Percentiles rank a stretch among this genome's conserved stretches.
These are phyloP conservation scores for Plantago ovata DNA, from an alignment of 257 asterid species.

Conservation along the genomic window DNA sequence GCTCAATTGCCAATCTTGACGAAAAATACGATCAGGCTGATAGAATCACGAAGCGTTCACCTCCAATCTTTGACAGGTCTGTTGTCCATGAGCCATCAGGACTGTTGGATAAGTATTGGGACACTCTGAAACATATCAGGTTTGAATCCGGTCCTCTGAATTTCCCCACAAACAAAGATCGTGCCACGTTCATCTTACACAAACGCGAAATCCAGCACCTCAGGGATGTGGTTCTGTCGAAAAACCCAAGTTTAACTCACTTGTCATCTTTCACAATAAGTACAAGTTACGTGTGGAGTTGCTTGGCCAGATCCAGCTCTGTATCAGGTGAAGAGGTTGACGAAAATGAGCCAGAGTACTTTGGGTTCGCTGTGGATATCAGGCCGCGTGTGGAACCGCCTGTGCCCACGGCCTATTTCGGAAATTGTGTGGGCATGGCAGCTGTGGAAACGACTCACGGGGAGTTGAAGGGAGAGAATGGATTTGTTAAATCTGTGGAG, in stretches of 20 bases:
- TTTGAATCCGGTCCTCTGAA: neutral
- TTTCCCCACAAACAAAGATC: constrained; percentile 24
- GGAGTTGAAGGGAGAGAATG: constrained; percentile 18
- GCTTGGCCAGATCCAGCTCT: constrained; percentile 25
- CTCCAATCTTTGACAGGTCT: constrained; percentile 44
- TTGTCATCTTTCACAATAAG: constrained; percentile 35
- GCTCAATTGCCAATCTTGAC: constrained; percentile 10
- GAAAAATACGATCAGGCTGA: neutral
- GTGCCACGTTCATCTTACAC: constrained; percentile 28
- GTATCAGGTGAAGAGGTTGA: constrained; percentile 19
- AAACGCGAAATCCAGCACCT: constrained; percentile 24
- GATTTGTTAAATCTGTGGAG: constrained; percentile 8
- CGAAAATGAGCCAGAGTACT: constrained; percentile 26
- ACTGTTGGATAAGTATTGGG: constrained; percentile 19
- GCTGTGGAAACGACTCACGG: constrained; percentile 21
- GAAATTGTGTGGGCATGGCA: constrained; percentile 30
- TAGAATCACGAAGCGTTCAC: neutral
- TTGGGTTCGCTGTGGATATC: constrained; percentile 30
- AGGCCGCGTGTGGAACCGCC: constrained; percentile 34
- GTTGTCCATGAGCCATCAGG: constrained; percentile 35
- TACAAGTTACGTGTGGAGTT: constrained; percentile 33
- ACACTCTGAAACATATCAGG: constrained; percentile 5
- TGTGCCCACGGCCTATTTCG: constrained; percentile 30
- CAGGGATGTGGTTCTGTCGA: constrained; percentile 17
- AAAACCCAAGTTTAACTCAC: constrained; percentile 15